Conservation (phyloP, 495 filamentous ascomycete species). For the Aspergillus leporis region DNA sequence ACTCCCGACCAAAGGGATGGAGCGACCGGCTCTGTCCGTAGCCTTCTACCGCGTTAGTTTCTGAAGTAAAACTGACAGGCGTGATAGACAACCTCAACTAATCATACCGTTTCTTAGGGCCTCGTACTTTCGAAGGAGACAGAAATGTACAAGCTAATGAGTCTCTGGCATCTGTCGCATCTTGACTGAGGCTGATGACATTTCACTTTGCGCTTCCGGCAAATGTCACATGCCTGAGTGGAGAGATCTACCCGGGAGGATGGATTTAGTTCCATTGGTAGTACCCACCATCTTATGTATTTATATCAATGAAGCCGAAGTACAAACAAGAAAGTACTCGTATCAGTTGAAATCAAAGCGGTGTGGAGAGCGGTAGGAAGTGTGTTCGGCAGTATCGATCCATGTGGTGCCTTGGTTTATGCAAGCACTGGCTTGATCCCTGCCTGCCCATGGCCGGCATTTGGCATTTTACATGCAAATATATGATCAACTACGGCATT, state of each 20-base stretch:
- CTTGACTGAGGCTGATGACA: slow-evolving; percentile 12
- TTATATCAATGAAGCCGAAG: not conserved
- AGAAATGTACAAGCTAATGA: slow-evolving; percentile 25
- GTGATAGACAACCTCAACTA: not conserved
- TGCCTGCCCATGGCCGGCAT: too few relatives aligned
- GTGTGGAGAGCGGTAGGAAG: too few relatives aligned
- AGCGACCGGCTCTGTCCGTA: not conserved
- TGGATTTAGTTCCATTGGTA: not conserved
- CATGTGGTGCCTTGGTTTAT: too few relatives aligned
- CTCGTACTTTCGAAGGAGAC: slow-evolving; percentile 19
- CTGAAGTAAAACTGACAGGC: not conserved
- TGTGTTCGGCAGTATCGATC: too few relatives aligned
- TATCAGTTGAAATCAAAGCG: too few relatives aligned
- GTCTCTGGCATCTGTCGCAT: slow-evolving; percentile 20
- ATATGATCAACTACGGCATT: too few relatives aligned
- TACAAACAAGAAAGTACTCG: too few relatives aligned
- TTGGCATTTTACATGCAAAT: too few relatives aligned
- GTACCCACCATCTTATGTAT: not conserved
- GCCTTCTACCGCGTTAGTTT: not conserved
- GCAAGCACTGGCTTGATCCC: too few relatives aligned
- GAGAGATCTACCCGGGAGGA: slow-evolving; percentile 4
- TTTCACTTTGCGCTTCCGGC: slow-evolving; percentile 25
- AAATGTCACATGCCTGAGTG: slow-evolving; percentile 19
- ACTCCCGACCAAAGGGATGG: not conserved
- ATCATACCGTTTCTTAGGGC: slow-evolving; percentile 24